Conservation (phyloP, 371 early-diverging fungal genomes). For the Apophysomyces sp. region DNA sequence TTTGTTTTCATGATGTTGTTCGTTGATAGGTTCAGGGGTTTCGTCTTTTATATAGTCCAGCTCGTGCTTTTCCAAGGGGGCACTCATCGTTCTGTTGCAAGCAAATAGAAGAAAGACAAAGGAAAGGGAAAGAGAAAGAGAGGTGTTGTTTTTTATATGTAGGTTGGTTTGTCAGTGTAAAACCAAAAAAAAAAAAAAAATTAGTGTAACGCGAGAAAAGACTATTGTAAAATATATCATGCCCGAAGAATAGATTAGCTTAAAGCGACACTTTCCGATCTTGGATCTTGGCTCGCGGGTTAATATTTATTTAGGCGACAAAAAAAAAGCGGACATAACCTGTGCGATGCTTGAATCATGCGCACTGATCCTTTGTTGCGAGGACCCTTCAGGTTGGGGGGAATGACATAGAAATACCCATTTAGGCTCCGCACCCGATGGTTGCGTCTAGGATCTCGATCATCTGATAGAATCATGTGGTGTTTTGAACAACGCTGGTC, state of each 20-base stretch:
- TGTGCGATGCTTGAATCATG: background rate
- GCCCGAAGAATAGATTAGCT: background rate
- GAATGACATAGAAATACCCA: background rate
- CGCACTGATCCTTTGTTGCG: background rate
- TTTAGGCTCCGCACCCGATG: background rate
- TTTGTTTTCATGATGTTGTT: background rate
- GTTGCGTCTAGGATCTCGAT: background rate
- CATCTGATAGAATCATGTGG: background rate
- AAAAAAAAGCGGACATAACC: background rate
- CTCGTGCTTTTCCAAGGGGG: background rate
- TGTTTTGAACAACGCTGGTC: background rate
- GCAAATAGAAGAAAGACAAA: background rate
- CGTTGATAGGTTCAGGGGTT: background rate
- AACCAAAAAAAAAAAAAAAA: background rate
- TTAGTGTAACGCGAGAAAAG: background rate
- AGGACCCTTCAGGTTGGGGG: background rate
- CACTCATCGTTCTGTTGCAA: background rate
- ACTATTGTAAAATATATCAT: conserved; percentile 2
- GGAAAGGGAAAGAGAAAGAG: background rate
- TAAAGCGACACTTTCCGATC: background rate
- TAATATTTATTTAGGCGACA: background rate
- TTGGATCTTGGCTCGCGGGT: background rate
- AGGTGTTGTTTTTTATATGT: background rate
- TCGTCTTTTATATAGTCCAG: background rate
- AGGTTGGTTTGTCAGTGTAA: background rate